Evolutionary conservation across 2,329 filamentous ascomycete species (phyloP).

Genomic region (Penicillium sp.): DNA sequence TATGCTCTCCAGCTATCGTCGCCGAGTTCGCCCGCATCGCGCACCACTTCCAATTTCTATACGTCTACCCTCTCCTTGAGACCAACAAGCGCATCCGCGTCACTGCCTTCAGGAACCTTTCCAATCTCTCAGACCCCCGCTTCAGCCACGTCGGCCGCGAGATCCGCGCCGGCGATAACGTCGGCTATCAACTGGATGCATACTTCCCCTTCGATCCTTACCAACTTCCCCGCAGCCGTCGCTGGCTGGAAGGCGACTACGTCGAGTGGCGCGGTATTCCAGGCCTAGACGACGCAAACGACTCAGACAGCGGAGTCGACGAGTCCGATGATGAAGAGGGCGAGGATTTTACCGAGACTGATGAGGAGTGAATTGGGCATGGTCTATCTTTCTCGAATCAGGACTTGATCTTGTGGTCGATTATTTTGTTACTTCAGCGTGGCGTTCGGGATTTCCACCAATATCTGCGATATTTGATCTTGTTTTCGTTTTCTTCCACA

Average conservation of each 20-base stretch:
- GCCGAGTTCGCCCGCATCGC: conserved; percentile 83
- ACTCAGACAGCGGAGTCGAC: conserved; percentile 36
- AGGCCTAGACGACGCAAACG: conserved; percentile 55
- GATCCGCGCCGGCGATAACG: conserved; percentile 56
- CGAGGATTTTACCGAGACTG: conserved; percentile 37
- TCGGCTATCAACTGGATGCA: conserved; percentile 75
- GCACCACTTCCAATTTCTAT: conserved; percentile 76
- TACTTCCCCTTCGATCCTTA: conserved; percentile 99
- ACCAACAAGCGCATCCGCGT: conserved; percentile 84
- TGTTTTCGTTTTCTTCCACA: conserved; percentile 2
- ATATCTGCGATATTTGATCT: conserved; percentile 5
- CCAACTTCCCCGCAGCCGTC: conserved; percentile 73
- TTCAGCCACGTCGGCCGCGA: conserved; percentile 46
- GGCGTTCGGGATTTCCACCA: conserved; percentile 18
- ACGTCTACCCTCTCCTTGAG: conserved; percentile 79
- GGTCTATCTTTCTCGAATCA: conserved; percentile 1
- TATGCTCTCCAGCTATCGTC: conserved; percentile 84
- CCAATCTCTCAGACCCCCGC: conserved; percentile 30
- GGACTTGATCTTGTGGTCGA: conserved; percentile 5
- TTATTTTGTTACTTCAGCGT: conserved; percentile 20
- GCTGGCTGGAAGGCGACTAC: conserved; percentile 80
- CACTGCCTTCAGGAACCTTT: conserved; percentile 51
- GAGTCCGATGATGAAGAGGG: conserved; percentile 31
- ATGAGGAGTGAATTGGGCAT: conserved; percentile 30
- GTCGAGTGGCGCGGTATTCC: conserved; percentile 68